Conservation (phyloP, 164 flowering plant species). For the Akebia trifoliata region DNA sequence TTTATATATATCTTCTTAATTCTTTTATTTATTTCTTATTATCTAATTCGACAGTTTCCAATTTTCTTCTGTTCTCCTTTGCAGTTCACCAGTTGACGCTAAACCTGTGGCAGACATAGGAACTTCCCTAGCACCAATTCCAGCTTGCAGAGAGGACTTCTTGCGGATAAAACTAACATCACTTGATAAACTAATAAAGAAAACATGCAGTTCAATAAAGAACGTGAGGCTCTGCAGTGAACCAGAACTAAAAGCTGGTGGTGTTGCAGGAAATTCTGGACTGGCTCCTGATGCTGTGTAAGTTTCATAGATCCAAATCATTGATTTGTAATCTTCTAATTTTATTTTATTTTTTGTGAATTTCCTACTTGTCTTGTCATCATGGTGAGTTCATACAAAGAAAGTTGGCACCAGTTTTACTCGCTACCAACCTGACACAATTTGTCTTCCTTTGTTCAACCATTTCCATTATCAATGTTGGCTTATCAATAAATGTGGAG, state of each 20-base stretch:
- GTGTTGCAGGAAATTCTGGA: constrained; percentile 52
- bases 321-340: background rate
- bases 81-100: constrained; percentile 39
- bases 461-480: too few relatives aligned
- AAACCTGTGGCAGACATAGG: constrained; percentile 27
- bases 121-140: constrained; percentile 57
- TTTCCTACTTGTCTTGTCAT: background rate
- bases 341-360: background rate
- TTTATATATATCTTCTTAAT: background rate
- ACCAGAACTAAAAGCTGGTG: constrained; percentile 57
- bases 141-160: constrained; percentile 90
- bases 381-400: too few relatives aligned
- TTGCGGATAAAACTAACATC: constrained; percentile 75
- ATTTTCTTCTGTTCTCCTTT: constrained; percentile 7
- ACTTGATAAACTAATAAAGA: constrained; percentile 78
- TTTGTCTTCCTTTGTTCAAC: too few relatives aligned
- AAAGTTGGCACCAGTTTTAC: too few relatives aligned
- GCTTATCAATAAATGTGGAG: too few relatives aligned
- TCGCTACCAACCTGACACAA: too few relatives aligned
- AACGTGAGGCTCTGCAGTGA: constrained; percentile 83
- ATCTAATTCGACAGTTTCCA: background rate
- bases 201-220: constrained; percentile 74
- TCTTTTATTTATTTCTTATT: background rate
- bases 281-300: constrained; percentile 99
- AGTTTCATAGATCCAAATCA: constrained; percentile 15